A percentile compares a stretch with the other conserved stretches of the same genome.
Conservation (phyloP, 805 yeast species). For the Suhomyces sp. region DNA sequence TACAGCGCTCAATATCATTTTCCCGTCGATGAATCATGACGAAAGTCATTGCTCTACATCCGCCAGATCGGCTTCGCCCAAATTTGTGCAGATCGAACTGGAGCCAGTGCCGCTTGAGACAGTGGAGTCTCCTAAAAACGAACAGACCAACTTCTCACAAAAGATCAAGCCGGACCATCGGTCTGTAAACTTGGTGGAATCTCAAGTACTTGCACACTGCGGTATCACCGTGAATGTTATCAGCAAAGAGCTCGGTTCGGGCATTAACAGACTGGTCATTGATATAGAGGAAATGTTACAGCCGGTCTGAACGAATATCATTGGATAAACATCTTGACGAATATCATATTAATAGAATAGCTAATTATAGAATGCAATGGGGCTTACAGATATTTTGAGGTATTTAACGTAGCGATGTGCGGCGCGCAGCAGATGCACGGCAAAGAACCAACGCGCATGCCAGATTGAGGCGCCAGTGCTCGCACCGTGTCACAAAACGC, state of each 20-base stretch:
- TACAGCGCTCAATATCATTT: conserved; percentile 21
- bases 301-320: neutral
- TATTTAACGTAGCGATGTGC: no score
- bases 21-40: conserved; percentile 28
- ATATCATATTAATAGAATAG: neutral
- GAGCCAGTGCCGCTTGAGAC: neutral
- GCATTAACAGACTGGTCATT: conserved; percentile 1
- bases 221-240: conserved; percentile 4
- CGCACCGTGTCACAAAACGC: no score
- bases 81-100: conserved; percentile 1
- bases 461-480: no score
- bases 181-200: neutral
- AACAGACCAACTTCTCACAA: neutral
- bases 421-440: no score
- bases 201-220: neutral
- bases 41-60: conserved; percentile 19
- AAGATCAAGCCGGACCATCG: neutral
- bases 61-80: neutral
- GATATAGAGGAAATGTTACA: conserved; percentile 4
- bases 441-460: no score
- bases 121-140: neutral
- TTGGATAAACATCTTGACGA: no score
- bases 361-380: no score
- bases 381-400: no score
- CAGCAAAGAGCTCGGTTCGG: neutral